Evolutionary conservation across 805 yeast genomes (phyloP).

Genomic region (Nakazawaea ernobii): DNA sequence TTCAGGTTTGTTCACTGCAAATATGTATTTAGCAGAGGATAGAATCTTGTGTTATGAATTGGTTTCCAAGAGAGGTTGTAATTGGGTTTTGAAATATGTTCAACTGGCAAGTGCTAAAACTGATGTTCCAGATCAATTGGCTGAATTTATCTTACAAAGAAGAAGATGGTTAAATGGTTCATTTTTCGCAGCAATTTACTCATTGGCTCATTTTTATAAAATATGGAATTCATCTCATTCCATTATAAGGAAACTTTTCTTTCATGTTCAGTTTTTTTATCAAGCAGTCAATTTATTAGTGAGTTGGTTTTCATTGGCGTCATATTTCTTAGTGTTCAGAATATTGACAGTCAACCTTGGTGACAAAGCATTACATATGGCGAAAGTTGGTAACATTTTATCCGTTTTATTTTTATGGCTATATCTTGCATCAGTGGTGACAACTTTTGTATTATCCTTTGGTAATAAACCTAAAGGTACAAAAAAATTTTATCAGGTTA

Average conservation of each 20-base stretch:
- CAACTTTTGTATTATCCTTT: constrained; percentile 83
- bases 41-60: constrained; percentile 91
- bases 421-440: constrained; percentile 71
- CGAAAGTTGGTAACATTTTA: constrained; percentile 63
- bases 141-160: constrained; percentile 86
- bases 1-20: constrained; percentile 84
- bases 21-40: constrained; percentile 97
- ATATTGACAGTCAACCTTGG: constrained; percentile 79
- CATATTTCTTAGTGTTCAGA: constrained; percentile 85
- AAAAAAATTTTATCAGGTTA: constrained; percentile 63
- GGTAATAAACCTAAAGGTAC: constrained; percentile 96
- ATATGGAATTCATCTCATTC: constrained; percentile 80
- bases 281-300: constrained; percentile 69
- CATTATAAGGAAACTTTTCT: constrained; percentile 54
- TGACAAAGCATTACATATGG: constrained; percentile 32
- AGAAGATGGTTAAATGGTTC: constrained; percentile 98
- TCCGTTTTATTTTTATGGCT: constrained; percentile 82
- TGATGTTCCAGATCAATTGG: constrained; percentile 86
- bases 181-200: constrained; percentile 87
- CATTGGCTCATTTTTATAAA: constrained; percentile 69
- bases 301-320: constrained; percentile 90
- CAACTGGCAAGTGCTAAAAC: constrained; percentile 88
- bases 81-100: constrained; percentile 81
- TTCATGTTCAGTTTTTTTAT: constrained; percentile 76
- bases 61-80: constrained; percentile 71